These are phyloP conservation scores for Exophiala phaeomuriformis DNA, from an alignment of 2,329 filamentous ascomycete genomes.

Conservation along the genomic window DNA sequence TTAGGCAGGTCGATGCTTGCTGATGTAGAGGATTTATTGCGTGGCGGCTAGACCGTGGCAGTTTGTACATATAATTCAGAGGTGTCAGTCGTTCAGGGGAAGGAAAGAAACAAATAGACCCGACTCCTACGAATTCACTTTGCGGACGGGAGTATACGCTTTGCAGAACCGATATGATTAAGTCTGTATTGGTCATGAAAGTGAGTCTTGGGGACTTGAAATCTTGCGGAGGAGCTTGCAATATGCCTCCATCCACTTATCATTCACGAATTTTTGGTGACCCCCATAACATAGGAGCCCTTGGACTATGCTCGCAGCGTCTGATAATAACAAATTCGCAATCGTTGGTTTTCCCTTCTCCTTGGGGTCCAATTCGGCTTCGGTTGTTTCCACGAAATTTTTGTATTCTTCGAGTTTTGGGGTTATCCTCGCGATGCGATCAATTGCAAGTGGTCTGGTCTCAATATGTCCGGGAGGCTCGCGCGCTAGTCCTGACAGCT, in stretches of 20 bases:
- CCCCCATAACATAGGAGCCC: background rate
- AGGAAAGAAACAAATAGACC: too few relatives aligned
- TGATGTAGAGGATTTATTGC: too few relatives aligned
- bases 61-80: too few relatives aligned
- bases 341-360: background rate
- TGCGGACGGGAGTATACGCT: too few relatives aligned
- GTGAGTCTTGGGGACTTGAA: background rate
- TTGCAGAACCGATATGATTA: background rate
- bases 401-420: conserved; percentile 1
- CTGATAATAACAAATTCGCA: background rate
- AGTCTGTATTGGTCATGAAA: background rate
- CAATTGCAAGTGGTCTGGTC: conserved; percentile 1
- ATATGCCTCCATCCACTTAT: conserved; percentile 1
- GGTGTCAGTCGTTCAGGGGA: too few relatives aligned
- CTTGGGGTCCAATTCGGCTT: background rate
- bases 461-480: conserved; percentile 1
- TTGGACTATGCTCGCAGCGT: background rate
- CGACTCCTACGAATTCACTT: too few relatives aligned
- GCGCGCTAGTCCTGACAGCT: conserved; percentile 7
- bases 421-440: background rate
- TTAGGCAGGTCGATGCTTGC: too few relatives aligned
- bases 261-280: background rate
- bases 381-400: background rate
- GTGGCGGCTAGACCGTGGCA: too few relatives aligned
- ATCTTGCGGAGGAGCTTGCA: conserved; percentile 1